A percentile compares a stretch with the other conserved stretches of the same genome.
These are phyloP conservation scores for Priceomyces castillae DNA, from an alignment of 805 yeast species.

Conservation along the genomic window DNA sequence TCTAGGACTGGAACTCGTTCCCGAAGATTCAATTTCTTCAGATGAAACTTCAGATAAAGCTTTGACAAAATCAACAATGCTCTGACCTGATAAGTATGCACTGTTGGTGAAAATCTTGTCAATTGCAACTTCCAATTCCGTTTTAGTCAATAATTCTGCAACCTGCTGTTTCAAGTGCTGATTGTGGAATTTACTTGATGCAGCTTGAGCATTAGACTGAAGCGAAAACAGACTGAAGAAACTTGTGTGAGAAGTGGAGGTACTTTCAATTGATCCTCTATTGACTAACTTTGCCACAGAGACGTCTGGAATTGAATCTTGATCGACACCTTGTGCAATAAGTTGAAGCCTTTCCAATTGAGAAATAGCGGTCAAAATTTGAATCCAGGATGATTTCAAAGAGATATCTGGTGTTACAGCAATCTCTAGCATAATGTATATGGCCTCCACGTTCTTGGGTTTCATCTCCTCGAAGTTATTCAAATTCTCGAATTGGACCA, in stretches of 20 bases:
- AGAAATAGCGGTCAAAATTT: constrained; percentile 74
- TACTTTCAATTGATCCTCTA: constrained; percentile 51
- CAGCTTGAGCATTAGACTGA: constrained; percentile 57
- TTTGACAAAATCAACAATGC: constrained; percentile 81
- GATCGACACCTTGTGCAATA: constrained; percentile 82
- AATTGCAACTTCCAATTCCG: constrained; percentile 73
- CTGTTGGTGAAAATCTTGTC: constrained; percentile 87
- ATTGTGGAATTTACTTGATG: constrained; percentile 67
- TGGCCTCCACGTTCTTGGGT: constrained; percentile 77
- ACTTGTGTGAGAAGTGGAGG: constrained; percentile 35
- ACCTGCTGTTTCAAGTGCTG: constrained; percentile 62
- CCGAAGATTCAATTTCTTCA: constrained; percentile 89
- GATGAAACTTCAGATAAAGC: constrained; percentile 83
- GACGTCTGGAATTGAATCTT: constrained; percentile 82
- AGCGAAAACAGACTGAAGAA: constrained; percentile 57
- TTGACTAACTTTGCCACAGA: constrained; percentile 68
- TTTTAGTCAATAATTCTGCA: constrained; percentile 55
- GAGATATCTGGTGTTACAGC: constrained; percentile 79
- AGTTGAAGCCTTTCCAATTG: constrained; percentile 90
- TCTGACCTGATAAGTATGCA: constrained; percentile 73
- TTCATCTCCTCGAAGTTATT: constrained; percentile 76
- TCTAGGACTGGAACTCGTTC: constrained; percentile 78
- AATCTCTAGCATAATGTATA: constrained; percentile 66
- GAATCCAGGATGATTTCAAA: constrained; percentile 75
- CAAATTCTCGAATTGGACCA: constrained; percentile 81